Conservation (phyloP, 1,284 basidiomycete genomes). For the Rhodotorula sp. region DNA sequence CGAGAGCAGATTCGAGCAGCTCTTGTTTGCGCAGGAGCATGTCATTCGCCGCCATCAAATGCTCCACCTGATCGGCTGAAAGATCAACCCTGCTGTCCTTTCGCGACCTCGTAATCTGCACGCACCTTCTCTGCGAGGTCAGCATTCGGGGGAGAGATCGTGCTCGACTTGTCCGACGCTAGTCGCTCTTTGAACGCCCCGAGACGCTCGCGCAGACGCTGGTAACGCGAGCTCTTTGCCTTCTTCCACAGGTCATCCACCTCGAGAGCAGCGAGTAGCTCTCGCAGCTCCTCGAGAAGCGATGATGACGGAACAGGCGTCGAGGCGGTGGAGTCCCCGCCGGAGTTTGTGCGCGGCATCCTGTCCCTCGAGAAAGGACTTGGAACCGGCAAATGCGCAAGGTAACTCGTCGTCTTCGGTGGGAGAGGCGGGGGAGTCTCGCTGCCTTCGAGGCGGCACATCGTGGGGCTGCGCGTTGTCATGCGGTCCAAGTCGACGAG, state of each 20-base stretch:
- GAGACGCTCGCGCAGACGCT: not conserved
- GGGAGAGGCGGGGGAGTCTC: not conserved
- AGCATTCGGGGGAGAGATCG: not conserved
- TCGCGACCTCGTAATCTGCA: too few relatives aligned
- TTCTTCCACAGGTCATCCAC: not conserved
- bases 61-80: not conserved
- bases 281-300: not conserved
- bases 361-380: not conserved
- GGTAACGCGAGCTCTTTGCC: not conserved
- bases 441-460: not conserved
- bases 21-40: not conserved
- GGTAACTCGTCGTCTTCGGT: not conserved
- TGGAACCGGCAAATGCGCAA: not conserved
- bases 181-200: not conserved
- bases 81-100: not conserved
- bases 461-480: too few relatives aligned
- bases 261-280: not conserved
- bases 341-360: too few relatives aligned
- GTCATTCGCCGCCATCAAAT: slow-evolving; percentile 1
- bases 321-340: too few relatives aligned
- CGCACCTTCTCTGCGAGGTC: slow-evolving; percentile 9
- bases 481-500: not conserved
- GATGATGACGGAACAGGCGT: not conserved
- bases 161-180: not conserved
- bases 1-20: not conserved